Base-by-base conservation (phyloP, 1,139 yeast genomes). In the Schwanniomyces etchellsii region DNA sequence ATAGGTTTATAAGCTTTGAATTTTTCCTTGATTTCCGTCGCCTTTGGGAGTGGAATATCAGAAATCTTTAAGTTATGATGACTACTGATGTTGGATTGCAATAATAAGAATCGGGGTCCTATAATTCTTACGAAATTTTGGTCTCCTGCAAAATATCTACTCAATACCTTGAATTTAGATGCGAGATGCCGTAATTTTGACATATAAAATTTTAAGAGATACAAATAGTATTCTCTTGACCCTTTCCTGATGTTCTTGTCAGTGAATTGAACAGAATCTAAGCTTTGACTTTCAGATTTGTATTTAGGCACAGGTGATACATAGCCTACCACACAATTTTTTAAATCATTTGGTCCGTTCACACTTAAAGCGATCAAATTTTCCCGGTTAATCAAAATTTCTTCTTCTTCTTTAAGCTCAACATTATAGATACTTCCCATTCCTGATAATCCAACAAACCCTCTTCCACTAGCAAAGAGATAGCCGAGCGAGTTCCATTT, bases 381-480 rank as follows among this genome's bases (percentile, higher is more conserved):
- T 7, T 59, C 48, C 33, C 59, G 63, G 40, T 64, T 70, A 16
- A 77, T 59, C 28, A 74, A 48, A 13, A 76, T 50, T 30, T 70
- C 71, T 41, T 78, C 83, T 11, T 53, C 63, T 11, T 55, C 64
- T 4, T 47, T 57, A 16, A 78, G 50, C 21, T 57, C 59, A 20
- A 77, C 52, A 35, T 64, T 65, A 48, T 74, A 74, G 14, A 77
- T 52, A n/a, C 71, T 60, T 1, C 84, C 83, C 18, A 58, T 55
- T 1, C 81, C 83, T 11, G 64, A 68, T n/a, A 78, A 40, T 2
- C 77, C 78, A 2, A 64, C 64, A 32, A 64, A 68, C 0, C 85
- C 85, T 37, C 84, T 57, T 1, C 85, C 85, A 20, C 70, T 63
- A 5, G 76, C 42, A 24, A 73, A 55, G 1, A 65, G 55, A 42